Conservation (phyloP, 768 basidiomycete genomes). For the Hirschioporus abietinus region DNA sequence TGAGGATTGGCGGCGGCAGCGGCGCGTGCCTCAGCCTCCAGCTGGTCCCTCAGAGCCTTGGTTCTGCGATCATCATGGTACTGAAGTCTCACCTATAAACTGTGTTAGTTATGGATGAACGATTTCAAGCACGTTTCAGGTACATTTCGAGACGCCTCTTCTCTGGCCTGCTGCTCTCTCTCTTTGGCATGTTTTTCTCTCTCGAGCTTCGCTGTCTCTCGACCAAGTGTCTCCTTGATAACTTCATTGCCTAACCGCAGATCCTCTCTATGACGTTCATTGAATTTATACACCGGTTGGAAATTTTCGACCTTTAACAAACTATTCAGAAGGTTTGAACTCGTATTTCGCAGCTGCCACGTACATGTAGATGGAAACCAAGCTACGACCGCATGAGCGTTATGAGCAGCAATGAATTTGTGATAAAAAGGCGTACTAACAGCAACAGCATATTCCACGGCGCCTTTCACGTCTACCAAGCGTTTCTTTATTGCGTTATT, state of each 20-base stretch:
- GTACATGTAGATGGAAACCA: conserved; percentile 43
- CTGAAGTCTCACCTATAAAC: conserved; percentile 64
- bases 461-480: conserved; percentile 66
- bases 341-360: conserved; percentile 2
- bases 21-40: conserved; percentile 49
- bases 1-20: conserved; percentile 12
- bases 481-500: conserved; percentile 62
- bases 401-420: conserved; percentile 13
- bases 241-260: conserved; percentile 61
- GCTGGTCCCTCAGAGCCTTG: conserved; percentile 48
- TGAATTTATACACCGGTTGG: conserved; percentile 69
- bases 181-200: conserved; percentile 42
- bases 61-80: conserved; percentile 73
- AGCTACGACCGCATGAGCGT: conserved; percentile 38
- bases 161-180: conserved; percentile 54
- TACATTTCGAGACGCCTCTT: conserved; percentile 53
- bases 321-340: background rate
- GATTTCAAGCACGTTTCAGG: conserved; percentile 4
- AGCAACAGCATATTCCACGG: conserved; percentile 75
- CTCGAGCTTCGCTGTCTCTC: conserved; percentile 46
- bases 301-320: conserved; percentile 54
- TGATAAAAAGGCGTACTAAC: conserved; percentile 36
- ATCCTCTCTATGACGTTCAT: conserved; percentile 44
- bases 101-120: background rate
- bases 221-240: conserved; percentile 54